Evolutionary conservation across 2,329 filamentous ascomycete genomes (phyloP), one percentile per base, ranked within the genome.

Genomic region (Ophiostoma quercus): DNA sequence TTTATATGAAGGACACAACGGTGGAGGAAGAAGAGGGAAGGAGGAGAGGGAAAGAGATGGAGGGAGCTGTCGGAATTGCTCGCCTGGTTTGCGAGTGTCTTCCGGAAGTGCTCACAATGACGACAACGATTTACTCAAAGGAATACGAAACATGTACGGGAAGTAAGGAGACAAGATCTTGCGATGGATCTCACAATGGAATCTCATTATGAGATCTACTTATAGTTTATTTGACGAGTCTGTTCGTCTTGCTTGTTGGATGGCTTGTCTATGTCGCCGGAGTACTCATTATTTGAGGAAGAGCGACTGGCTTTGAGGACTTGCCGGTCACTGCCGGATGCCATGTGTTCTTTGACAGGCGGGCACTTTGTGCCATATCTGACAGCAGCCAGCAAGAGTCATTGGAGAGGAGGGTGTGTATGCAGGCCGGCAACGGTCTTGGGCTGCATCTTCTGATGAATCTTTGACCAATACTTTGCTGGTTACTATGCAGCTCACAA

Each of bases 381-480:
- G n/a, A 25, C 22, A 57, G 22, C 7, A 22, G 51, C 2, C 51
- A 25, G 39, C 39, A 22, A 57, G 51, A 22, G n/a, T 4, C 22
- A 57, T 41, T 41, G 43, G 43, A 6, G 16, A 47, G 19, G 19
- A 47, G 16, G 43, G 43, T 47, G 43, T 47, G 43, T 19, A 57
- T 57, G 51, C 51, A 57, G 51, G 51, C 51, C 8, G 22, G 51
- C 51, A 57, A 57, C 22, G n/a, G 51, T 57, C 51, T 57, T 57
- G 51, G 12, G n/a, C 51, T 57, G 51, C 16, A 57, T 41, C 9
- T 12, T 41, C 39, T 41, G 43, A 7, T 47, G 14, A 7, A 19
- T 7, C 43, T 47, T 47, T 47, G 16, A 47, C 19, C 19, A 19
- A 19, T 19, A 3, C 43, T n/a, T 47, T 9, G 2, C 16, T 47